Evolutionary conservation across 1,284 basidiomycete species (phyloP).

Genomic region (Ceratobasidium sp.): DNA sequence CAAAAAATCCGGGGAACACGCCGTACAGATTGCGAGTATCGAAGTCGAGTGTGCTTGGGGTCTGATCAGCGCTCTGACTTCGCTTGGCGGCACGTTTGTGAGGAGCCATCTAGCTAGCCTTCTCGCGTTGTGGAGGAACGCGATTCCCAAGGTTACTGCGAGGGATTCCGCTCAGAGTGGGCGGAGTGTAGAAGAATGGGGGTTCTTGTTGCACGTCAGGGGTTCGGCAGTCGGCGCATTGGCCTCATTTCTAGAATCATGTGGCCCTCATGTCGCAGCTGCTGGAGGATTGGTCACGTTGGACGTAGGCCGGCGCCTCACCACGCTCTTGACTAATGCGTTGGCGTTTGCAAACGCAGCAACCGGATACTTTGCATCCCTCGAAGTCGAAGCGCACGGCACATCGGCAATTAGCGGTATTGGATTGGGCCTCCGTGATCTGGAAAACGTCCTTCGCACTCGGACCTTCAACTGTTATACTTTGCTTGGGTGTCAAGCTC

Average conservation of each 20-base stretch:
- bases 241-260: constrained; percentile 81
- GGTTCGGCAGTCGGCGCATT: constrained; percentile 91
- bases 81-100: constrained; percentile 92
- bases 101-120: constrained; percentile 90
- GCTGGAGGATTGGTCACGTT: constrained; percentile 71
- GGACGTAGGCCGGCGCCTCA: constrained; percentile 87
- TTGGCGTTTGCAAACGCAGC: constrained; percentile 81
- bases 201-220: constrained; percentile 88
- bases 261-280: constrained; percentile 50
- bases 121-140: constrained; percentile 95
- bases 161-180: constrained; percentile 75
- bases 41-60: constrained; percentile 97
- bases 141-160: constrained; percentile 90
- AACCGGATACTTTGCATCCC: background rate
- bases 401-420: constrained; percentile 47
- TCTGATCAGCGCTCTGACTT: constrained; percentile 87
- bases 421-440: constrained; percentile 71
- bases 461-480: constrained; percentile 91
- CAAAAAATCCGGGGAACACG: constrained; percentile 90
- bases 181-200: constrained; percentile 82
- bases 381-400: constrained; percentile 10
- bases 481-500: constrained; percentile 75
- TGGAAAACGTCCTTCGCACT: constrained; percentile 83
- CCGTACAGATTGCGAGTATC: constrained; percentile 78
- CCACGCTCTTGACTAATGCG: constrained; percentile 86